Conservation (phyloP, 192 early-diverging fungal species). For the Linderina pennispora region DNA sequence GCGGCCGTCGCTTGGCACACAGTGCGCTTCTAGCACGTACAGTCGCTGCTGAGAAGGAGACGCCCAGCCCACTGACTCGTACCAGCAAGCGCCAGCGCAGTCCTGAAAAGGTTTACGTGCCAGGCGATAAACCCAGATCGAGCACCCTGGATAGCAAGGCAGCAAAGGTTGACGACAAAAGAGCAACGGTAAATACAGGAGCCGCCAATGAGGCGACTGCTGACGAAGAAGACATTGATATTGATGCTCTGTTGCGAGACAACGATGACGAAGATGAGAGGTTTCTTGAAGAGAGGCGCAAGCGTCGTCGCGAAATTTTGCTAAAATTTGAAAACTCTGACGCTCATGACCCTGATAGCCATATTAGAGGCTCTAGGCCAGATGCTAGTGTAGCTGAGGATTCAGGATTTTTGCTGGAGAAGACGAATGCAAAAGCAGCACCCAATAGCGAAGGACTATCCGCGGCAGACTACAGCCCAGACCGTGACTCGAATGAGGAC, state of each 20-base stretch:
- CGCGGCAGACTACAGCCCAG: conserved; percentile 79
- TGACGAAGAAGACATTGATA: neutral
- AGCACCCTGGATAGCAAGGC: too few species aligned
- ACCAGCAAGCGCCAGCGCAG: too few species aligned
- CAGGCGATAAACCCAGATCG: neutral
- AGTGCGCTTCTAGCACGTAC: conserved; percentile 2
- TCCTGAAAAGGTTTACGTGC: too few species aligned
- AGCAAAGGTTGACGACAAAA: neutral
- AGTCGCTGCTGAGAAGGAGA: neutral
- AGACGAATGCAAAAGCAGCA: conserved; percentile 16
- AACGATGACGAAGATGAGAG: conserved; percentile 65
- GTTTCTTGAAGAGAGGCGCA: conserved; percentile 79
- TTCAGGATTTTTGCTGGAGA: conserved; percentile 21
- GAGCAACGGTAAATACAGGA: conserved; percentile 18
- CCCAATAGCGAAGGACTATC: conserved; percentile 39
- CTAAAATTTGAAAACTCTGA: conserved; percentile 52
- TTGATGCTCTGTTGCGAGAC: neutral
- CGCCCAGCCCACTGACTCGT: too few species aligned
- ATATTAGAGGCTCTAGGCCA: conserved; percentile 15
- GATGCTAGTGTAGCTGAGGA: neutral
- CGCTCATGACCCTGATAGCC: conserved; percentile 19
- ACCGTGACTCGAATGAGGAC: conserved; percentile 61
- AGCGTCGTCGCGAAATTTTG: conserved; percentile 68
- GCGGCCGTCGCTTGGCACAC: neutral
- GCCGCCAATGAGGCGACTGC: neutral